Percentiles rank a stretch among this genome's conserved stretches.
phyloP scores from a whole-genome alignment of 1,284 basidiomycete species.

The Cutaneotrichosporon daszewskae region DNA sequence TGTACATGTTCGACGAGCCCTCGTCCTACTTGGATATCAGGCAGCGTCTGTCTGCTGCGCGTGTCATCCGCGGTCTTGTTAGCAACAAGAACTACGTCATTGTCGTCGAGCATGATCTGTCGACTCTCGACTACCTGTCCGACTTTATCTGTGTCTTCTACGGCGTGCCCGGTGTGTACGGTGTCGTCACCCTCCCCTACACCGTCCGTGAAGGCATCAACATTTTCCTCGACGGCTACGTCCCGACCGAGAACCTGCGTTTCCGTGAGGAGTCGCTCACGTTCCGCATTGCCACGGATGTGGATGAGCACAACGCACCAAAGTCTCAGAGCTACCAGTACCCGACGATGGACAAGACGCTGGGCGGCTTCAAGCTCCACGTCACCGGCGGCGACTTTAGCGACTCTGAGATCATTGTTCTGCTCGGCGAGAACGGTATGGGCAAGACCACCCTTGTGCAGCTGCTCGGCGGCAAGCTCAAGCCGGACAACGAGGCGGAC shows the following conservation, averaged over 20 bases:
- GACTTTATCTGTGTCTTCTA: conserved; percentile 96
- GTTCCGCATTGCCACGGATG: conserved; percentile 93
- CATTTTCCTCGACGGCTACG: conserved; percentile 95
- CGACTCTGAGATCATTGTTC: conserved; percentile 94
- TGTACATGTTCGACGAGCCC: conserved; percentile 69
- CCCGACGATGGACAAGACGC: conserved; percentile 90
- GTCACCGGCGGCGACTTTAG: conserved; percentile 82
- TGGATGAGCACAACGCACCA: conserved; percentile 73
- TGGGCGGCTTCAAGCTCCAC: conserved; percentile 86
- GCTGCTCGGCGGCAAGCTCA: conserved; percentile 75
- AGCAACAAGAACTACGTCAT: conserved; percentile 80
- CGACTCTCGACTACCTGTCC: conserved; percentile 92
- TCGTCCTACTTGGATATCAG: conserved; percentile 94
- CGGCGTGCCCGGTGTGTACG: conserved; percentile 93
- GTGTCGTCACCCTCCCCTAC: conserved; percentile 95
- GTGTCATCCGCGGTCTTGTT: conserved; percentile 82
- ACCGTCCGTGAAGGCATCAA: conserved; percentile 98
- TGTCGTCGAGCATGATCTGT: conserved; percentile 95
- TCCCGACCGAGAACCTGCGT: conserved; percentile 95
- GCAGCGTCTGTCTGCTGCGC: conserved; percentile 91
- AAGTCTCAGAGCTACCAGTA: conserved; percentile 82
- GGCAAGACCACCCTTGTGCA: conserved; percentile 97
- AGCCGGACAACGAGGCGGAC: conserved; percentile 74
- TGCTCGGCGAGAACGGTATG: conserved; percentile 95
- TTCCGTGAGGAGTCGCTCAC: conserved; percentile 90